A percentile compares a stretch with the other conserved stretches of the same genome.
Evolutionary conservation across 2,329 filamentous ascomycete genomes (phyloP).

Genomic region (Neurospora sp.): DNA sequence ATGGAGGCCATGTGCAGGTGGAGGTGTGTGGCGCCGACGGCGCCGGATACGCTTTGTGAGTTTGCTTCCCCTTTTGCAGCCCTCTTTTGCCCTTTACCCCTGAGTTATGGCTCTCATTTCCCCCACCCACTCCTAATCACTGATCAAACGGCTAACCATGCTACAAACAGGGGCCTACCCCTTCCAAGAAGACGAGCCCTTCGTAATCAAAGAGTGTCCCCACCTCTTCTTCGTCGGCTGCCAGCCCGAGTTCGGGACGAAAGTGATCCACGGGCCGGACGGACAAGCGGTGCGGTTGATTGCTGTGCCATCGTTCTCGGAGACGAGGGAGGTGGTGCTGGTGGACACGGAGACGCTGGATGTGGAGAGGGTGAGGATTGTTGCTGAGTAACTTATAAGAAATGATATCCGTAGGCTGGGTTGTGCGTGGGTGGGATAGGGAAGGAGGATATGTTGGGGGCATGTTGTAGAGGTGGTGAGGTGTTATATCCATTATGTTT

Average conservation of each 20-base stretch:
- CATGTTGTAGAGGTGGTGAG: neutral
- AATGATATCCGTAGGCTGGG: neutral
- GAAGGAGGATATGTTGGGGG: too few species aligned
- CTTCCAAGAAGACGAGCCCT: conserved; percentile 87
- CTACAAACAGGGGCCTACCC: conserved; percentile 73
- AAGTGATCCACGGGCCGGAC: conserved; percentile 54
- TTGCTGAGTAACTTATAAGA: neutral
- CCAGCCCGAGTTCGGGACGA: conserved; percentile 69
- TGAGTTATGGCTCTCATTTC: too few species aligned
- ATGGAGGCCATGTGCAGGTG: conserved; percentile 93
- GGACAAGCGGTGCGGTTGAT: conserved; percentile 68
- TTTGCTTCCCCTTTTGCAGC: neutral
- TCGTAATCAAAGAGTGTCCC: conserved; percentile 75
- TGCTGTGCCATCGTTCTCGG: conserved; percentile 72
- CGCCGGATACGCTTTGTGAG: conserved; percentile 90
- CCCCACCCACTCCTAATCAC: too few species aligned
- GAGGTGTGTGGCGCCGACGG: conserved; percentile 85
- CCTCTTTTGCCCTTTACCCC: neutral
- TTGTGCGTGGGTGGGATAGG: neutral
- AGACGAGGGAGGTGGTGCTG: conserved; percentile 70
- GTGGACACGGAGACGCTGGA: conserved; percentile 81
- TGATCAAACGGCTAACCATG: conserved; percentile 5
- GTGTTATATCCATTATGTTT: neutral
- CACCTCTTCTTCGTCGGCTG: conserved; percentile 88
- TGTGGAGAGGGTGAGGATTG: conserved; percentile 58